Evolutionary conservation across 257 asterid species (phyloP).

Genomic region (Przewalskia tangutica): DNA sequence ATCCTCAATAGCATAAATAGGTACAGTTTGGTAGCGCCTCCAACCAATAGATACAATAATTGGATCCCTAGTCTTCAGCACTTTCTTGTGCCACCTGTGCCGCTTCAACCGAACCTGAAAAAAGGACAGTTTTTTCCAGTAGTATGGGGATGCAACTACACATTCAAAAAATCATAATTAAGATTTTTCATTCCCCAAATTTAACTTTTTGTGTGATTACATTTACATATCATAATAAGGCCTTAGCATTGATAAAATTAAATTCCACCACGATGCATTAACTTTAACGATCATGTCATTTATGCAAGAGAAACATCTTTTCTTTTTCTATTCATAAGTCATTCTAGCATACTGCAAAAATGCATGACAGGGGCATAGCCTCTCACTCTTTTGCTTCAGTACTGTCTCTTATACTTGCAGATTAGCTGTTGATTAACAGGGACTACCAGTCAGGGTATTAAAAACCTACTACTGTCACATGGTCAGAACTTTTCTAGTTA

Average conservation of each 20-base stretch:
- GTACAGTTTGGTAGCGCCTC: conserved; percentile 94
- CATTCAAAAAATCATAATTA: not conserved
- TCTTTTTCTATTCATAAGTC: not conserved
- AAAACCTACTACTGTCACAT: not conserved
- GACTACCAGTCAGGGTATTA: not conserved
- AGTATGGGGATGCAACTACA: not conserved
- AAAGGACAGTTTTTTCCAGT: not conserved
- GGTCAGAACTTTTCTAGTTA: not conserved
- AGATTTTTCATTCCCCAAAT: not conserved
- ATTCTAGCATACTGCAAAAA: not conserved
- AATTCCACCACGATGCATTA: not conserved
- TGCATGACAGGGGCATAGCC: not conserved
- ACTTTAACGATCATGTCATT: not conserved
- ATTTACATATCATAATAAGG: not conserved
- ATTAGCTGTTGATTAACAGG: not conserved
- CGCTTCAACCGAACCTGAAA: conserved; percentile 78
- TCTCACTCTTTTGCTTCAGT: not conserved
- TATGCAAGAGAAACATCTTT: not conserved
- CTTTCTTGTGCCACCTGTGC: conserved; percentile 97
- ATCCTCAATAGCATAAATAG: conserved; percentile 88
- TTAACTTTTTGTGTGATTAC: not conserved
- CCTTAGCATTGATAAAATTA: not conserved
- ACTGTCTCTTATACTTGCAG: not conserved
- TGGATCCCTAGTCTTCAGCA: conserved; percentile 93
- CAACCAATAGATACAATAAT: conserved; percentile 93